Evolutionary conservation across 495 filamentous ascomycete genomes (phyloP), one percentile per base, ranked within the genome.

Genomic region (Lepidopterella palustris): DNA sequence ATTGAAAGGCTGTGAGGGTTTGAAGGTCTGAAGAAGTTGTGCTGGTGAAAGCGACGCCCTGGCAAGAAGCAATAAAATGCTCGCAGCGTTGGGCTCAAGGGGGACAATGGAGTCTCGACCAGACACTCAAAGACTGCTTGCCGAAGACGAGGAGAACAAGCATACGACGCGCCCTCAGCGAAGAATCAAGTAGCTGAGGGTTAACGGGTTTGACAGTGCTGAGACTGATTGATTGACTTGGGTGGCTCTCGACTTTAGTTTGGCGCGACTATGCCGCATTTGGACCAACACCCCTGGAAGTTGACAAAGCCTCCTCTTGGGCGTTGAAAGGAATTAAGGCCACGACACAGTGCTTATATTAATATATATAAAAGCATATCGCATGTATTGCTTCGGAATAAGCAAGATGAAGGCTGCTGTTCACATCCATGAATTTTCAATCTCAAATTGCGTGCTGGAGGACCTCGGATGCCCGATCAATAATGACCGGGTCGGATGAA

Each of bases 61-160:
- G 47, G 25, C 24, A 50, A 50, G 47, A 50, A 50, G 47, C 47
- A 50, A 50, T 50, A 50, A 50, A 50, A 50, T 50, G 47, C 47
- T 27, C 47, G 47, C 5, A 9, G 47, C 13, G 13, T 18, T 18
- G 35, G 35, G 35, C 13, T 18, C 18, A 42, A 42, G 35, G 35
- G 18, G 35, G 35, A 42, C 35, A 42, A 42, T 42, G 35, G 35
- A 10, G 35, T 3, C 35, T 15, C 35, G 35, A 42, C 35, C 13
- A 42, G 35, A 42, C 35, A 18, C 13, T 13, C 3, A 42, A 42
- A 11, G 35, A 18, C 18, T 13, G 35, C 35, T 10, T 42, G 13
- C 35, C 13, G 35, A 42, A 2, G 3, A 42, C 13, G 35, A 10
- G 35, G 18, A 42, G 35, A 11, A 42, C 35, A 42, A 42, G 35